These are phyloP conservation scores for Quercus lobata DNA, from an alignment of 331 rosid genomes.

Conservation along the genomic window DNA sequence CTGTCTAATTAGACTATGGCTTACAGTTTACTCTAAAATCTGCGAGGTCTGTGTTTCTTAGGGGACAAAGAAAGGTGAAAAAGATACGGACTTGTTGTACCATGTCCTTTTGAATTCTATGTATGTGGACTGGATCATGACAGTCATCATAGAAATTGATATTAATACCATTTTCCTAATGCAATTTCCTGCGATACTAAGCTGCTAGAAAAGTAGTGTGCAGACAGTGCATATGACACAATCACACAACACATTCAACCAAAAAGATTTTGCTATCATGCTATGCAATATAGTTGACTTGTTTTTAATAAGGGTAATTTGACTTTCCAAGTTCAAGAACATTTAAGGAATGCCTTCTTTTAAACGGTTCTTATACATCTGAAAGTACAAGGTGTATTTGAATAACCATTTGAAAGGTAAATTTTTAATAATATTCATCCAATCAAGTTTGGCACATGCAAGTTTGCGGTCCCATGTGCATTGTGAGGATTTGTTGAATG, in stretches of 20 bases:
- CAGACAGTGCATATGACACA: background rate
- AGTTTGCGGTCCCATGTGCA: background rate
- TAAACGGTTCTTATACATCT: background rate
- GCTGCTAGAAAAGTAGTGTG: background rate
- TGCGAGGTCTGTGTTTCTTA: background rate
- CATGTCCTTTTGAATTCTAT: background rate
- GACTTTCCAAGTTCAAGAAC: background rate
- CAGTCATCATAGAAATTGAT: background rate
- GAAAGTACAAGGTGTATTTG: background rate
- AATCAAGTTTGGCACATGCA: constrained; percentile 28
- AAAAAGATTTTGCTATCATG: background rate
- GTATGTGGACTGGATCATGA: background rate
- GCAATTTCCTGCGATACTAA: background rate
- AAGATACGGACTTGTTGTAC: background rate
- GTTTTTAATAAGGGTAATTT: background rate
- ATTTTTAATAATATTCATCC: background rate
- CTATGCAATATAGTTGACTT: background rate
- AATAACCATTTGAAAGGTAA: background rate
- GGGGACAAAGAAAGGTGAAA: background rate
- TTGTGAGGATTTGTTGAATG: background rate
- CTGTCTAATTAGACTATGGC: background rate
- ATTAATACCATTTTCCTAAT: background rate
- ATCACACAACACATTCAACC: background rate
- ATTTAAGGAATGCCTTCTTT: background rate
- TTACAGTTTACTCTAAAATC: background rate